Evolutionary conservation across 225 moss, liverwort and hornwort genomes (phyloP), one percentile per base, ranked within the genome.

Genomic region (Asterella californica): DNA sequence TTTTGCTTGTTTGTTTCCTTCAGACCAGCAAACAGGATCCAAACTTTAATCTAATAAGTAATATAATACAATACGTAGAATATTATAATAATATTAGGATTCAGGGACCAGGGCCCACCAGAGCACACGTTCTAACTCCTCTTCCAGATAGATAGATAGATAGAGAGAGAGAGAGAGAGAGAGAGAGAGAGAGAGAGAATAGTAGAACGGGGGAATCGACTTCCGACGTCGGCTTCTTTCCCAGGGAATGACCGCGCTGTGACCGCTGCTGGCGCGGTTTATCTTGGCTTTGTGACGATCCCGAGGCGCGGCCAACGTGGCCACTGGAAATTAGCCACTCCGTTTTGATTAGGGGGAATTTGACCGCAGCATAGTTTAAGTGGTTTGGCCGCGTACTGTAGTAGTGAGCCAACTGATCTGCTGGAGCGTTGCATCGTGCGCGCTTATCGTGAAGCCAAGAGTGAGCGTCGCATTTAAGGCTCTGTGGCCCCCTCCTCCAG

Each of bases 351-450:
- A 65, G 33, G 61, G 7, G 52, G 52, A 52, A 52, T 52, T 52
- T 12, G 52, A 52, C 19, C 65, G 1, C 65, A 30, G 21, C 65
- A 33, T 34, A 65, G 65, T 65, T 30, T 65, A 33, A 65, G 30
- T 65, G 27, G 30, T 65, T 65, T 65, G 32, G 65, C 65, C 65
- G 65, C 65, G 65, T 65, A 65, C 65, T 65, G 30, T 65, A 65
- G 65, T 30, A 24, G 24, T 2, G 9, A 25, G 71, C 71, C 71
- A 72, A 72, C 47, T 46, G 71, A 42, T 75, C 50, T 33, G 14
- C 4, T 50, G 74, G 74, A 75, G 52, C 52, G 50, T 75, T 22
- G 18, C 74, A 75, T 75, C 74, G 74, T 75, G 74, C 74, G 53
- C 74, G 53, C 52, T 75, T 75, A 75, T 75, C 74, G 74, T 54